Percentiles rank a stretch among this genome's conserved stretches.
Evolutionary conservation across 2,329 filamentous ascomycete genomes (phyloP).

Genomic region (Venturia asperata): DNA sequence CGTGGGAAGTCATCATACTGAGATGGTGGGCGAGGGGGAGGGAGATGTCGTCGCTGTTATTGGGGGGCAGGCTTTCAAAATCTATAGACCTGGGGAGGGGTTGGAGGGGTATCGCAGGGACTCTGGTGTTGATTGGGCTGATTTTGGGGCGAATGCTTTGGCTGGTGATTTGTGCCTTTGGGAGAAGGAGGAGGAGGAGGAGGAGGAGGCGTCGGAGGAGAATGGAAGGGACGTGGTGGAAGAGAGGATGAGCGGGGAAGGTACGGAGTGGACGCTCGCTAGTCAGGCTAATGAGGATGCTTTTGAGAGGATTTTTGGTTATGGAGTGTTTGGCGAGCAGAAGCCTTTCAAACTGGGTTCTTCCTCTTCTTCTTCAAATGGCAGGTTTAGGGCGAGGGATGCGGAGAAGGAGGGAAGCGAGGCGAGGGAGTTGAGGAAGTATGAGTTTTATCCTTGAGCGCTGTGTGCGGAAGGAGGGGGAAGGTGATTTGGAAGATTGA

Average conservation of each 20-base stretch:
- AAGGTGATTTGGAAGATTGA: too few relatives aligned
- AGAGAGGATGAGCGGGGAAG: too few relatives aligned
- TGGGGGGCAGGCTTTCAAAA: neutral
- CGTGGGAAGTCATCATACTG: neutral
- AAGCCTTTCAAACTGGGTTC: neutral
- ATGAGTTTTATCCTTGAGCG: neutral
- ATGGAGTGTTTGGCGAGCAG: neutral
- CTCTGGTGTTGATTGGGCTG: neutral
- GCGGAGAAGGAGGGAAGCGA: neutral
- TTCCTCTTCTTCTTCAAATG: neutral
- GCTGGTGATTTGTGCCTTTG: neutral
- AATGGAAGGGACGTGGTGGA: neutral
- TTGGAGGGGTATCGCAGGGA: neutral
- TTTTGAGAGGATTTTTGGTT: neutral
- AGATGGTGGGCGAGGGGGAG: neutral
- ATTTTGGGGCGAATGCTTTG: neutral
- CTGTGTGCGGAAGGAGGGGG: too few relatives aligned
- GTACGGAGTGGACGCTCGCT: neutral
- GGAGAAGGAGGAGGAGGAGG: neutral
- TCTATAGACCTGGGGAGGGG: neutral
- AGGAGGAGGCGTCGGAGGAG: neutral
- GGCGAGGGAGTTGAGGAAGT: neutral
- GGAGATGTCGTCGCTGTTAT: neutral
- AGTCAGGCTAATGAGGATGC: neutral
- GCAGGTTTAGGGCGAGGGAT: neutral